Base-by-base conservation (phyloP, 2,329 filamentous ascomycete species). In the Diplodia mutila region DNA sequence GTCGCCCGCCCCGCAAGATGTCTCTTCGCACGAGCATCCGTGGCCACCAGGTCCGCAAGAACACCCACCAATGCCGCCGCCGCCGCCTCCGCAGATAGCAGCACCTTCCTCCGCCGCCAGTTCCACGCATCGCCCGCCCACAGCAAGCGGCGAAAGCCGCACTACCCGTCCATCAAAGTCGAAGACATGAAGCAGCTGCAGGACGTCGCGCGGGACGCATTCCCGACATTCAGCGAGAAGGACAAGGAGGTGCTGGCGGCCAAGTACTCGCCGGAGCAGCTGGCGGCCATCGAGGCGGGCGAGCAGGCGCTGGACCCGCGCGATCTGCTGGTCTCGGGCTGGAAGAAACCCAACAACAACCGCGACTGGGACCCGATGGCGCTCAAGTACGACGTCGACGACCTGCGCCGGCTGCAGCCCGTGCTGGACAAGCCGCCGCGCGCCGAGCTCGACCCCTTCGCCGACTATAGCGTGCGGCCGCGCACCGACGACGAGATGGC, bases 251-350 rank as follows among this genome's bases (percentile, higher is more conserved):
- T 80, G 23, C 84, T 97, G 68, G 80, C 80, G 68, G 81, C 87
- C 75, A 86, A 86, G 73, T 98, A 97, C 83, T 91, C 92, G 0
- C 85, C 89, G 18, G 88, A 90, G 77, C 94, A 98, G 82, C 84
- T 96, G 72, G 88, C 87, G 67, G 92, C 93, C 67, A 88, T 98
- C 76, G 85, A 91, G 80, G 91, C 91, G 57, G 93, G 90, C 73
- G 94, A 97, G 80, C 82, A 86, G 69, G 88, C 91, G 71, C 89
- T 97, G 77, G 85, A 91, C 75, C 82, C 90, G 11, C 84, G 88
- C 71, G 92, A 98, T 79, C 77, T 97, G 76, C 84, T 90, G 51
- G 84, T 87, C 39, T 91, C 95, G 80, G 91, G 90, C 71, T 63
- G 59, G 59, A 18, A 37, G 6, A 25, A 23, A 18, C 46, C 46